phyloP scores from a whole-genome alignment of 1,139 yeast species.

The Yamadazyma buinensis region DNA sequence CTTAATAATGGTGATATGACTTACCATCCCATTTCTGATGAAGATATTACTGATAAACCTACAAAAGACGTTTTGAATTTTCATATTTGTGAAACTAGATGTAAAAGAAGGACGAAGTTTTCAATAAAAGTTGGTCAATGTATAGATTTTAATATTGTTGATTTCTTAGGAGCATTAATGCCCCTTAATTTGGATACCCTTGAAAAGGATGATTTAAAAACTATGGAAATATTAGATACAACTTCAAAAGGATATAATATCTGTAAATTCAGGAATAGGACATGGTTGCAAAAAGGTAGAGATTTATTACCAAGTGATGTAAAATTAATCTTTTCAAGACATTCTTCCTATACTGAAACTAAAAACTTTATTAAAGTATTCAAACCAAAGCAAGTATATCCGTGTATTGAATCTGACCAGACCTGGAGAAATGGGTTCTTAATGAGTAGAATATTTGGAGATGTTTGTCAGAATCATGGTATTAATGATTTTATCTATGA shows the following conservation, averaged over 20 bases:
- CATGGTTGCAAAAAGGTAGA: slow-evolving; percentile 26
- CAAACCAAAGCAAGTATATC: slow-evolving; percentile 43
- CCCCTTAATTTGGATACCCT: slow-evolving; percentile 22
- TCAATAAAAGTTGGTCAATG: slow-evolving; percentile 33
- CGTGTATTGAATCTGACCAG: slow-evolving; percentile 32
- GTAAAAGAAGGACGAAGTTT: slow-evolving; percentile 10
- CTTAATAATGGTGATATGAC: not conserved
- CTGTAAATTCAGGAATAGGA: slow-evolving; percentile 19
- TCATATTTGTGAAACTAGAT: not conserved
- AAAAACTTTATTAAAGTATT: slow-evolving; percentile 35
- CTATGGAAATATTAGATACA: slow-evolving; percentile 13
- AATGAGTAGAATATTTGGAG: slow-evolving; percentile 44
- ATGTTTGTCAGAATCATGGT: slow-evolving; percentile 21
- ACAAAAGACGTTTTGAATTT: not conserved
- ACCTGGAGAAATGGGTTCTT: slow-evolving; percentile 42
- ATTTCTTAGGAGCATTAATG: slow-evolving; percentile 25
- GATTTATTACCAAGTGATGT: slow-evolving; percentile 39
- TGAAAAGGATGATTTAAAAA: slow-evolving; percentile 12
- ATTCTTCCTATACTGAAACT: slow-evolving; percentile 50
- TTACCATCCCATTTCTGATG: not conserved
- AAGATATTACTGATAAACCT: not conserved
- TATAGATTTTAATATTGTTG: slow-evolving; percentile 37
- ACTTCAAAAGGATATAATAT: slow-evolving; percentile 25
- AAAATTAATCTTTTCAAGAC: slow-evolving; percentile 47
- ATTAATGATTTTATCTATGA: slow-evolving; percentile 28